These are phyloP conservation scores for Hymenoscyphus albidus DNA, from an alignment of 2,329 filamentous ascomycete genomes.

Conservation along the genomic window DNA sequence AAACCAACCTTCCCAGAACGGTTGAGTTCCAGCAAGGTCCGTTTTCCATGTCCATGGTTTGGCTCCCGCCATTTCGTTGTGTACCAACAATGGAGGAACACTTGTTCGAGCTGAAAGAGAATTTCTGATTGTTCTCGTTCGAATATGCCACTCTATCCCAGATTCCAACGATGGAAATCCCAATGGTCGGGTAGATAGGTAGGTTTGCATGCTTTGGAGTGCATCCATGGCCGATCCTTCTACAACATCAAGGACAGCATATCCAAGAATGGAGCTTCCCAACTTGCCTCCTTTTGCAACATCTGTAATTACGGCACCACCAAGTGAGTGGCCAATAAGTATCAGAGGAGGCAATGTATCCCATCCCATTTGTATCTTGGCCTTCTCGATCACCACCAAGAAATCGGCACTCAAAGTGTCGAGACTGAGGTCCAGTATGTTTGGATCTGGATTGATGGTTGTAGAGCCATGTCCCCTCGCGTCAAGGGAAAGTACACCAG, in stretches of 20 bases:
- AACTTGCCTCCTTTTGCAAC: constrained; percentile 66
- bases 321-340: constrained; percentile 87
- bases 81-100: constrained; percentile 72
- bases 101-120: constrained; percentile 78
- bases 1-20: constrained; percentile 96
- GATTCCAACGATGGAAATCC: constrained; percentile 73
- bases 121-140: constrained; percentile 83
- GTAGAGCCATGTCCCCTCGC: constrained; percentile 83
- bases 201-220: constrained; percentile 88
- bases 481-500: constrained; percentile 81
- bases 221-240: constrained; percentile 96
- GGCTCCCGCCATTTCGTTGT: constrained; percentile 36
- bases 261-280: constrained; percentile 69
- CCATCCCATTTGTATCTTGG: constrained; percentile 69
- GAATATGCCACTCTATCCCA: constrained; percentile 90
- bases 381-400: constrained; percentile 62
- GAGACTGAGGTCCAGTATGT: constrained; percentile 64
- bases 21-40: constrained; percentile 75
- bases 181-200: constrained; percentile 75
- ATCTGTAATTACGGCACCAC: constrained; percentile 86
- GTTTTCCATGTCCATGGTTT: constrained; percentile 75
- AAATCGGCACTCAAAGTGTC: constrained; percentile 71
- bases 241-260: constrained; percentile 89
- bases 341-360: constrained; percentile 67
- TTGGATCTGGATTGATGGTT: constrained; percentile 38